These are phyloP conservation scores for Glycine soja DNA, from an alignment of 306 rosid species.

Conservation along the genomic window DNA sequence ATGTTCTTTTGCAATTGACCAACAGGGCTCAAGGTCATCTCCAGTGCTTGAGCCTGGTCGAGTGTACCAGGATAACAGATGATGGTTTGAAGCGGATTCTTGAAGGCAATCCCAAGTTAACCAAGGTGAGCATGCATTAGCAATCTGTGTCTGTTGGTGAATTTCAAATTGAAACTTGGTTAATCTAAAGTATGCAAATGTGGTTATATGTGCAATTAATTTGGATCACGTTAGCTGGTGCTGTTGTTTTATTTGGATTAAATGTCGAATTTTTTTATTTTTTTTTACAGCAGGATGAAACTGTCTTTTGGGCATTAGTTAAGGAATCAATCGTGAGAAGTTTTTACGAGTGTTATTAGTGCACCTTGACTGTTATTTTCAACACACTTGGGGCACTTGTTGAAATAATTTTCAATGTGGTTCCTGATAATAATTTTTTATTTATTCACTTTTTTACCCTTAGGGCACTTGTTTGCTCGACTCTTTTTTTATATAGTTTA, in stretches of 20 bases:
- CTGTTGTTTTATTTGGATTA: conserved; percentile 33
- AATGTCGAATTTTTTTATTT: neutral
- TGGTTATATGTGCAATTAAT: neutral
- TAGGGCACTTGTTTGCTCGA: neutral
- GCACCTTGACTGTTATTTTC: neutral
- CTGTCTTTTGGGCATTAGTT: neutral
- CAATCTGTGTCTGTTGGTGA: neutral
- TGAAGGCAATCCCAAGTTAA: conserved; percentile 74
- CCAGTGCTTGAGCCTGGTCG: conserved; percentile 79
- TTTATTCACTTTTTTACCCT: neutral
- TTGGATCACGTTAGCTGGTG: conserved; percentile 8
- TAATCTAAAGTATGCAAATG: conserved; percentile 2
- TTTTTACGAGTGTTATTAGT: neutral
- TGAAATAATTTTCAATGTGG: neutral
- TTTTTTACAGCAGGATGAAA: neutral
- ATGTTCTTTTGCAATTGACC: conserved; percentile 71
- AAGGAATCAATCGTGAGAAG: neutral
- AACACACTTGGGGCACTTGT: neutral
- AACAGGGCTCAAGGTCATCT: conserved; percentile 77
- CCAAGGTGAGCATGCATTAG: conserved; percentile 63
- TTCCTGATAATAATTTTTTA: neutral
- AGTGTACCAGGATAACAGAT: conserved; percentile 86
- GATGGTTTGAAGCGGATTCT: conserved; percentile 82
- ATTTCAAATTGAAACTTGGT: conserved; percentile 24
- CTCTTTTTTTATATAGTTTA: conserved; percentile 1